Conservation (phyloP, 768 basidiomycete genomes). For the Collybiopsis confluens region DNA sequence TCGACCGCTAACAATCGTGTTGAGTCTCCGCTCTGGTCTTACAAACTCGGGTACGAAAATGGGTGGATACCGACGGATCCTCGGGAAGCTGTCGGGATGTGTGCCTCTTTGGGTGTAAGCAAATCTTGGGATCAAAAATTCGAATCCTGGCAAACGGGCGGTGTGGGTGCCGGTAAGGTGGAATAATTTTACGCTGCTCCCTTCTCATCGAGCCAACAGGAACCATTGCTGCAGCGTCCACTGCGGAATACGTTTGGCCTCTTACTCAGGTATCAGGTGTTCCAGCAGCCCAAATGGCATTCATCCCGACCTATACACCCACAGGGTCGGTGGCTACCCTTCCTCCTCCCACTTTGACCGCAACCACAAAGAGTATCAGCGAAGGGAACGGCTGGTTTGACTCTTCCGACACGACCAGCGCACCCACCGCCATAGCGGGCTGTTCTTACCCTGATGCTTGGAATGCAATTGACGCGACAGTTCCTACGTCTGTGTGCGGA, state of each 20-base stretch:
- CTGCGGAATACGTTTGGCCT: conserved; percentile 45
- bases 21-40: conserved; percentile 63
- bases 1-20: conserved; percentile 47
- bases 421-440: conserved; percentile 39
- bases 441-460: conserved; percentile 51
- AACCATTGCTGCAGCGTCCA: conserved; percentile 38
- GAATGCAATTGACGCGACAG: conserved; percentile 29
- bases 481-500: conserved; percentile 24
- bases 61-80: conserved; percentile 72
- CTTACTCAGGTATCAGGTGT: conserved; percentile 41
- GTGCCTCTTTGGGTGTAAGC: conserved; percentile 40
- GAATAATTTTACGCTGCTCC: no score
- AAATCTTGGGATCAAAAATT: conserved; percentile 36
- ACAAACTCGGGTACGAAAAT: conserved; percentile 58
- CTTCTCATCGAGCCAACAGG: conserved; percentile 16
- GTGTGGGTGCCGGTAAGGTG: conserved; percentile 36
- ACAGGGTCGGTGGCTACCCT: conserved; percentile 53
- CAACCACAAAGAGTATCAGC: conserved; percentile 40
- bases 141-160: conserved; percentile 57
- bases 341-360: conserved; percentile 44
- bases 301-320: conserved; percentile 56
- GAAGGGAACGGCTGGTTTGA: conserved; percentile 54
- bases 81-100: conserved; percentile 49
- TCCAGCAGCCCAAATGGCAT: conserved; percentile 24
- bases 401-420: conserved; percentile 37